Evolutionary conservation across 495 filamentous ascomycete genomes (phyloP), one percentile per base, ranked within the genome.

Genomic region (Penicillium samsonianum): DNA sequence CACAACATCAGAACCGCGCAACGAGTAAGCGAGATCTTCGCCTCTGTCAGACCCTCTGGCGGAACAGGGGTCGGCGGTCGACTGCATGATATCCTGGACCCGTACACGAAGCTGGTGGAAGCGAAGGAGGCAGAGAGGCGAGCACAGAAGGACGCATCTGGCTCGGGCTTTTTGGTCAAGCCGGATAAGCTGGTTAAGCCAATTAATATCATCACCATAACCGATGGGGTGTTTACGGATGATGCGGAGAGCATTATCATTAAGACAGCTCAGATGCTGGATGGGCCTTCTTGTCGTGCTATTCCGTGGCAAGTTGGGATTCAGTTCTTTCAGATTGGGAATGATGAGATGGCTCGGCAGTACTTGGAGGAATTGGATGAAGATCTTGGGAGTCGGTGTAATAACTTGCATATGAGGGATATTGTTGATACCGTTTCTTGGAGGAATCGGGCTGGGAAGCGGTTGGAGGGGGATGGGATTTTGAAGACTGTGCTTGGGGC

Each of bases 241-340:
- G 90, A 93, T 61, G 80, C 88, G 11, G 90, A 95, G 72, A 77
- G 74, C 45, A 78, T 89, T 10, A 87, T 98, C 55, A 74, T 89
- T 11, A 65, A 70, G 8, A 78, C 82, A 0, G 94, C 92, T 0
- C 77, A 81, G 70, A 82, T 82, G 58, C 77, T 98, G 22, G 93
- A 97, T 67, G 31, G 56, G 1, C 51, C 59, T 10, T 73, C 68
- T 17, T 68, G 87, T 5, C 79, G 86, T 33, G 92, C 92, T 0
- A 84, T 87, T 31, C 80, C 90, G 23, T 89, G 90, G 80, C 94
- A 98, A 74, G 78, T 97, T 12, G 94, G 95, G 12, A 86, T 98
- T 55, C 94, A 98, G 73, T 97, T 98, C 75, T 94, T 98, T 75
- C 94, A 98, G 76, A 88, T 98, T 52, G 94, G 94, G 46, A 79